phyloP scores from a whole-genome alignment of 1,139 yeast species.

The Yamadazyma diddensiae region DNA sequence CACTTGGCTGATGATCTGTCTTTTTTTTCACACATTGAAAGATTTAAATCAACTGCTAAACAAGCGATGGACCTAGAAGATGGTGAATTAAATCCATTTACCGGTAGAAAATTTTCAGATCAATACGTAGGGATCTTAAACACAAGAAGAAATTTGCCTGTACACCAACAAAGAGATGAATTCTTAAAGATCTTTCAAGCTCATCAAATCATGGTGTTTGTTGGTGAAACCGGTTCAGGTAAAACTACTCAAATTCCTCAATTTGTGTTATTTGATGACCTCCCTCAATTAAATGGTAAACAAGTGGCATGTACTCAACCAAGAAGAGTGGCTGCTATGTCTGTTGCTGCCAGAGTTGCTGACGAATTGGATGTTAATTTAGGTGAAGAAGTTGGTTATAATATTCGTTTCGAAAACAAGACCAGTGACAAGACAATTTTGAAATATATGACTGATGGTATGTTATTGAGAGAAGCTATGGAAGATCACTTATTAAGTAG shows the following conservation, averaged over 20 bases:
- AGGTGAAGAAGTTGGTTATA: conserved; percentile 93
- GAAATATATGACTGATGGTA: conserved; percentile 99
- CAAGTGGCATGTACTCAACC: conserved; percentile 98
- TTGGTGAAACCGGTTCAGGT: conserved; percentile 99
- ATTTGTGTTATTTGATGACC: conserved; percentile 88
- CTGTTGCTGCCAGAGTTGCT: conserved; percentile 94
- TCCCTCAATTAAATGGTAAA: conserved; percentile 75
- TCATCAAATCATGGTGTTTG: conserved; percentile 95
- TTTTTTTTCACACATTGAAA: conserved; percentile 28
- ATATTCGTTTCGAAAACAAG: conserved; percentile 89
- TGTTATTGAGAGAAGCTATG: conserved; percentile 96
- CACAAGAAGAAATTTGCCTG: conserved; percentile 84
- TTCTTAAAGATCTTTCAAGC: conserved; percentile 78
- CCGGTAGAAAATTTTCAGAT: conserved; percentile 57
- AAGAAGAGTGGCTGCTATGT: conserved; percentile 96
- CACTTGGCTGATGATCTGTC: conserved; percentile 4
- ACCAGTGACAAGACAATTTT: conserved; percentile 76
- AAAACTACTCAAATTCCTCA: conserved; percentile 97
- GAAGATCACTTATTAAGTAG: conserved; percentile 79
- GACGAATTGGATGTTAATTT: conserved; percentile 91
- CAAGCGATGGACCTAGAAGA: conserved; percentile 67
- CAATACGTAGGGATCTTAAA: conserved; percentile 76
- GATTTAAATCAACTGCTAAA: conserved; percentile 72
- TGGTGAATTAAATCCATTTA: conserved; percentile 72
- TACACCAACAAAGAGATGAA: conserved; percentile 88